These are phyloP conservation scores for Pueraria montana DNA, from an alignment of 306 rosid species.

Conservation along the genomic window DNA sequence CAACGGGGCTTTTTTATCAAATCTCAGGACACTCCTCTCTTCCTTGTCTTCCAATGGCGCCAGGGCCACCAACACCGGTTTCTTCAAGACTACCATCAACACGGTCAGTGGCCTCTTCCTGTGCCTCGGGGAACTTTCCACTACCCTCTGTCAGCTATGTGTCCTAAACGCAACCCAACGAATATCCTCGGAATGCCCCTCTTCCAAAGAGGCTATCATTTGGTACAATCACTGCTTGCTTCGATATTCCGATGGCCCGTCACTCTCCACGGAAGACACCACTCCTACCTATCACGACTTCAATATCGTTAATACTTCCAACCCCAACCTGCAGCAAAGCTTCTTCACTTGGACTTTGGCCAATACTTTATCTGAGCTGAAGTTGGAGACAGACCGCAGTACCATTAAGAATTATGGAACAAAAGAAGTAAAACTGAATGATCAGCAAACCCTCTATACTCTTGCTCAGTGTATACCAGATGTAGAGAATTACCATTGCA, in stretches of 20 bases:
- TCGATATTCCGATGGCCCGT: constrained; percentile 11
- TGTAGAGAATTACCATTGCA: no score
- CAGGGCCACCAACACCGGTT: not conserved
- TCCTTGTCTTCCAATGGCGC: constrained; percentile 38
- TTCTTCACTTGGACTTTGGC: no score
- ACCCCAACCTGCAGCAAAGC: no score
- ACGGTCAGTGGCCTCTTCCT: constrained; percentile 43
- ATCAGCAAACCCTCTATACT: no score
- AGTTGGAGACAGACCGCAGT: not conserved
- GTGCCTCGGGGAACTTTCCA: not conserved
- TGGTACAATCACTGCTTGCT: no score
- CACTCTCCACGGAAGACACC: not conserved
- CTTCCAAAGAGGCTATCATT: constrained; percentile 17
- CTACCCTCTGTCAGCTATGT: no score
- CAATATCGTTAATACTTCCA: no score
- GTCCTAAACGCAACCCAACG: no score
- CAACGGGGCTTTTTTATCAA: not conserved
- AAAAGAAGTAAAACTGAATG: not conserved
- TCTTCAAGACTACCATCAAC: constrained; percentile 28
- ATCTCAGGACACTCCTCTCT: constrained; percentile 27
- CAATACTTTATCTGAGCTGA: not conserved
- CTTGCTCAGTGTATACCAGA: no score
- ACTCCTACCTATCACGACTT: no score
- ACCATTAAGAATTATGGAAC: constrained; percentile 15
- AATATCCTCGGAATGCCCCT: no score